Base-by-base conservation (phyloP, 2,329 filamentous ascomycete genomes). In the Sclerotinia trifoliorum region DNA sequence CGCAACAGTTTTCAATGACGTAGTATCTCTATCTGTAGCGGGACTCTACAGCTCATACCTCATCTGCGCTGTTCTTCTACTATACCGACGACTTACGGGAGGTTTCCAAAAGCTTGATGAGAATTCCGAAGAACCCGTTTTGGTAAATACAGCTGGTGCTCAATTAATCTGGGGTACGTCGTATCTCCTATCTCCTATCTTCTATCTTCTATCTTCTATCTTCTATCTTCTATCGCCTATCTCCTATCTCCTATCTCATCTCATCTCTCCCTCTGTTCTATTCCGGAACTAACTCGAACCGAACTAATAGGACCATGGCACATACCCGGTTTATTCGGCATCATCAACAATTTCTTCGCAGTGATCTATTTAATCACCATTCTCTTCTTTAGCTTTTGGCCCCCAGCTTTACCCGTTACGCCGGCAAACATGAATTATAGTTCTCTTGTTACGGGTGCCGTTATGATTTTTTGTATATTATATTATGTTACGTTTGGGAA, bases 1-100 rank as follows among this genome's bases (percentile, higher is more conserved):
- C 11, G 75, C 79, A 1, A 79, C 80, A 1, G 84, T 82, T 5
- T 83, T 85, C 73, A 83, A 84, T 71, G 82, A 81, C 65, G 80
- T 85, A 66, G 79, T 82, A 17, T 84, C 82, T 2, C 77, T 86
- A 8, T 54, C 60, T 11, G 56, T 70, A 21, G 44, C 63, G 8
- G 62, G 66, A 21, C 58, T 70, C 10, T 70, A 67, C 19, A 57
- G 39, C 10, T 69, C 63, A 10, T 69, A 70, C 24, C 29, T 70
- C 1, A 67, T 70, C 39, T 64, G 51, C 17, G 60, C 57, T 1
- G 32, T 61, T 5, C 67, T 70, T 3, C 15, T 70, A n/a, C 24
- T 70, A 8, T 70, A 65, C n/a, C 57, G 64, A 29, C 66, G 69
- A 3, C 26, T 64, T 15, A 63, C 56, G 19, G 66, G 66, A 26